Percentiles rank a stretch among this genome's conserved stretches.
phyloP scores from a whole-genome alignment of 306 rosid genomes.

The Ochetophila trinervis region DNA sequence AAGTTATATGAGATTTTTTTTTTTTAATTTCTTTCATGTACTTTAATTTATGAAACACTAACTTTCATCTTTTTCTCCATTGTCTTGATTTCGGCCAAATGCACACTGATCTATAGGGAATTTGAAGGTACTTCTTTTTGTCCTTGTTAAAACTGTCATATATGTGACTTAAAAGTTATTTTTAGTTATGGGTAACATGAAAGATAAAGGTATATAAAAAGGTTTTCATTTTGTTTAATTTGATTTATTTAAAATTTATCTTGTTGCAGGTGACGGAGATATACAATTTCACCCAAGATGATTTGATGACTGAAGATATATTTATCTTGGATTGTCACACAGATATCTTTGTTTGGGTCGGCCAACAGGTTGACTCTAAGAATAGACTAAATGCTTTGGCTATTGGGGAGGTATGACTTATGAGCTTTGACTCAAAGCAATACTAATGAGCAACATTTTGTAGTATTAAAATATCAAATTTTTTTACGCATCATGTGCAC shows the following conservation, averaged over 20 bases:
- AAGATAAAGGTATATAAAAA: constrained; percentile 9
- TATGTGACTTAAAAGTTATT: constrained; percentile 18
- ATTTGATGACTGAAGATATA: constrained; percentile 96
- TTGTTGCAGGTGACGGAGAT: constrained; percentile 75
- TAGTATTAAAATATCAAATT: constrained; percentile 10
- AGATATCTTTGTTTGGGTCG: constrained; percentile 90
- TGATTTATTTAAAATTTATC: constrained; percentile 30
- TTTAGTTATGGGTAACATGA: constrained; percentile 14
- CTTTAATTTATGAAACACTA: constrained; percentile 25
- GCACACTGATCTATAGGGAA: constrained; percentile 48
- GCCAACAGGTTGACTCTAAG: constrained; percentile 75
- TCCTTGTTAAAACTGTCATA: constrained; percentile 12
- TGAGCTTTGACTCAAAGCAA: constrained; percentile 31
- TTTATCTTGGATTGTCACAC: constrained; percentile 79
- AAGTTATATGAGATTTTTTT: constrained; percentile 16
- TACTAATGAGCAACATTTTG: constrained; percentile 11
- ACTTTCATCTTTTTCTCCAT: constrained; percentile 19
- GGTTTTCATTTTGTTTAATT: constrained; percentile 20
- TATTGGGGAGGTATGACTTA: constrained; percentile 82
- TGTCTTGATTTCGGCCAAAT: constrained; percentile 31
- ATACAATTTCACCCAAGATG: constrained; percentile 92
- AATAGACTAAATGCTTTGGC: constrained; percentile 64
- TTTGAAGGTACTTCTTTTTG: constrained; percentile 60
- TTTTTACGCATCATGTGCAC: constrained; percentile 1
- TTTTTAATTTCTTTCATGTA: constrained; percentile 4